phyloP scores from a whole-genome alignment of 2,329 filamentous ascomycete genomes.

The Dissoconium aciculare region DNA sequence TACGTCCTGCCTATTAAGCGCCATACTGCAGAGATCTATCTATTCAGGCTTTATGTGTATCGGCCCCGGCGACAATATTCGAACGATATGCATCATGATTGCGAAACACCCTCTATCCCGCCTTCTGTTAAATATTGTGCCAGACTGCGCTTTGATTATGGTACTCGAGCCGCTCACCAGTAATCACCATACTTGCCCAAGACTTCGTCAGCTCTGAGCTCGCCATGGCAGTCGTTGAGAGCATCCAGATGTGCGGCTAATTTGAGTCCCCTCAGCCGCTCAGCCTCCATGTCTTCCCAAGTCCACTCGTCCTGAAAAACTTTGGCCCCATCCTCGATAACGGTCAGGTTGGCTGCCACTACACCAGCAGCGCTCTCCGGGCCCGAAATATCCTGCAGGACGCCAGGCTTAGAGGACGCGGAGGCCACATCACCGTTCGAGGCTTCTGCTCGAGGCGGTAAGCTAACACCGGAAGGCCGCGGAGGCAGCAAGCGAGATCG shows the following conservation, averaged over 20 bases:
- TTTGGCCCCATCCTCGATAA: constrained; percentile 10
- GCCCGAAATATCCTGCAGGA: constrained; percentile 14
- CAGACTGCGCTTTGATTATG: too few relatives aligned
- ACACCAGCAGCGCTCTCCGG: constrained; percentile 7
- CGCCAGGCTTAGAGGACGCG: constrained; percentile 11
- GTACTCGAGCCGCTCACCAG: too few relatives aligned
- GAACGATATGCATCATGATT: too few relatives aligned
- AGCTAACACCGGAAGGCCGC: constrained; percentile 44
- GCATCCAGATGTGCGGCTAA: constrained; percentile 41
- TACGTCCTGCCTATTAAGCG: too few relatives aligned
- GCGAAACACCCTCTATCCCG: too few relatives aligned
- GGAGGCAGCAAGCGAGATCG: constrained; percentile 60
- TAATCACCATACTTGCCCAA: constrained; percentile 29
- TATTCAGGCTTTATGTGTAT: too few relatives aligned
- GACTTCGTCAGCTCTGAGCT: constrained; percentile 33
- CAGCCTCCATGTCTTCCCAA: constrained; percentile 46
- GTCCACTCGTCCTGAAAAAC: constrained; percentile 36
- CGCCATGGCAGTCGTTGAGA: constrained; percentile 39
- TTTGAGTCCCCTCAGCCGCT: constrained; percentile 40
- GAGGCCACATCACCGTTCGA: constrained; percentile 7
- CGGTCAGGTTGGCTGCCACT: constrained; percentile 16
- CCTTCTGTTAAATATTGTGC: too few relatives aligned
- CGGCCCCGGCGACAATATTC: too few relatives aligned
- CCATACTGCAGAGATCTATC: too few relatives aligned
- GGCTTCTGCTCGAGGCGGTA: constrained; percentile 18